A percentile compares a stretch with the other conserved stretches of the same genome.
These are phyloP conservation scores for Calocybe gangraenosa DNA, from an alignment of 768 basidiomycete genomes.

Conservation along the genomic window DNA sequence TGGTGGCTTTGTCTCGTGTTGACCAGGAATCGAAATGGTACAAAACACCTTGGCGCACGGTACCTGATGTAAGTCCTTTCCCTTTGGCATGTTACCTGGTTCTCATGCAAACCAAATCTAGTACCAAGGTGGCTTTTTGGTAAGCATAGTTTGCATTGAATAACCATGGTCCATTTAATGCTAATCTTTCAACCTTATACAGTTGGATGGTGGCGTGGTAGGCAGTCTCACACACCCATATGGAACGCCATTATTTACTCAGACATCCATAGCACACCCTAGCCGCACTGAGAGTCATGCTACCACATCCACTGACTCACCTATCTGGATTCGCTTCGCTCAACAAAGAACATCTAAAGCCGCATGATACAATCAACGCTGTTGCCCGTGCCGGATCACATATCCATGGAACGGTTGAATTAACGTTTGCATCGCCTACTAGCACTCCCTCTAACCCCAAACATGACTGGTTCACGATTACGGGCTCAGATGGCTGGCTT, in stretches of 20 bases:
- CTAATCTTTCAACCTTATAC: conserved; percentile 7
- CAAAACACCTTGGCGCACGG: conserved; percentile 78
- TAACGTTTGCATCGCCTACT: conserved; percentile 57
- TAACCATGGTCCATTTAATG: conserved; percentile 1
- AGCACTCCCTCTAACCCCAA: conserved; percentile 33
- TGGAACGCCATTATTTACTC: conserved; percentile 1
- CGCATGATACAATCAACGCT: conserved; percentile 75
- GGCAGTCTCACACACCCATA: conserved; percentile 17
- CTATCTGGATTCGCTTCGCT: conserved; percentile 66
- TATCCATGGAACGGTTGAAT: conserved; percentile 55
- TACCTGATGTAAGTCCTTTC: conserved; percentile 61
- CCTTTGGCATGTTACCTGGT: not conserved
- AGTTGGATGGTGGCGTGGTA: conserved; percentile 81
- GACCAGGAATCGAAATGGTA: conserved; percentile 70
- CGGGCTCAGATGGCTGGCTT: conserved; percentile 62
- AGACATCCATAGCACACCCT: conserved; percentile 50
- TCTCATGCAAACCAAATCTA: conserved; percentile 19
- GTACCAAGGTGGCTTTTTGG: conserved; percentile 83
- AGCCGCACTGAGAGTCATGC: conserved; percentile 58
- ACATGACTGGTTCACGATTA: conserved; percentile 44
- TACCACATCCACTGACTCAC: conserved; percentile 47
- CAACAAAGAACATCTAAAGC: conserved; percentile 66
- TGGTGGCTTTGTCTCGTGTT: conserved; percentile 47
- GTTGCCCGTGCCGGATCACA: conserved; percentile 45
- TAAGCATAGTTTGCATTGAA: conserved; percentile 32